Conservation (phyloP, 208 protist genomes). For the Zelonia costaricensis region DNA sequence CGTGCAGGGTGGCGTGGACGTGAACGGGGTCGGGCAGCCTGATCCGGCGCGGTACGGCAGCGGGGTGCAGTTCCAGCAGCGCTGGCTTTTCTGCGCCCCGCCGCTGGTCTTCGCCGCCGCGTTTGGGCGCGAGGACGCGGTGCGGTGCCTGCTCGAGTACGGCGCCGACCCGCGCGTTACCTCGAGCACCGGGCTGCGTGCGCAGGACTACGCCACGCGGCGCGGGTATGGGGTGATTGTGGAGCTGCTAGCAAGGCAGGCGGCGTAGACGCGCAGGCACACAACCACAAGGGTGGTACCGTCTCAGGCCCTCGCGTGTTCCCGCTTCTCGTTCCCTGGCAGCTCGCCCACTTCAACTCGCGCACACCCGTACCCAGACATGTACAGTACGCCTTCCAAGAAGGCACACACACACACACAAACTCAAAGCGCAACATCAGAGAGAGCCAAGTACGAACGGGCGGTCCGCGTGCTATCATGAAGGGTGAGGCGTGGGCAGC, state of each 20-base stretch:
- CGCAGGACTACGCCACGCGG: slow-evolving; percentile 67
- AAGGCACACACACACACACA: too few species aligned
- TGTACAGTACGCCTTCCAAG: too few species aligned
- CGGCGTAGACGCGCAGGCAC: background rate
- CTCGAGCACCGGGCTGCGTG: slow-evolving; percentile 66
- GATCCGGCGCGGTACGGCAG: slow-evolving; percentile 49
- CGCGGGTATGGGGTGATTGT: slow-evolving; percentile 68
- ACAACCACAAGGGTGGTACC: background rate
- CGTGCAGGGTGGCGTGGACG: slow-evolving; percentile 17
- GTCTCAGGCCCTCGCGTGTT: too few species aligned
- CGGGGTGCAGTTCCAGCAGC: slow-evolving; percentile 73
- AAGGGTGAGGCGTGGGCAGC: too few species aligned
- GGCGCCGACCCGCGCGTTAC: slow-evolving; percentile 43
- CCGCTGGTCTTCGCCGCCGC: slow-evolving; percentile 77
- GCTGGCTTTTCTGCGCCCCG: slow-evolving; percentile 70
- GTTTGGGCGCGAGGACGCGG: slow-evolving; percentile 78
- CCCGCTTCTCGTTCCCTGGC: background rate
- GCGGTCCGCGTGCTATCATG: slow-evolving; percentile 1
- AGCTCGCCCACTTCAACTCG: too few species aligned
- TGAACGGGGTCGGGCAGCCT: slow-evolving; percentile 77
- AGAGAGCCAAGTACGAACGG: too few species aligned
- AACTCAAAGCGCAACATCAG: too few species aligned
- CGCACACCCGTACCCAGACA: too few species aligned
- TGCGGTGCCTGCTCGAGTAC: slow-evolving; percentile 54
- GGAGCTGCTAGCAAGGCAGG: slow-evolving; percentile 27